Evolutionary conservation across 164 flowering plant genomes (phyloP).

Genomic region (Chloranthus sessilifolius): DNA sequence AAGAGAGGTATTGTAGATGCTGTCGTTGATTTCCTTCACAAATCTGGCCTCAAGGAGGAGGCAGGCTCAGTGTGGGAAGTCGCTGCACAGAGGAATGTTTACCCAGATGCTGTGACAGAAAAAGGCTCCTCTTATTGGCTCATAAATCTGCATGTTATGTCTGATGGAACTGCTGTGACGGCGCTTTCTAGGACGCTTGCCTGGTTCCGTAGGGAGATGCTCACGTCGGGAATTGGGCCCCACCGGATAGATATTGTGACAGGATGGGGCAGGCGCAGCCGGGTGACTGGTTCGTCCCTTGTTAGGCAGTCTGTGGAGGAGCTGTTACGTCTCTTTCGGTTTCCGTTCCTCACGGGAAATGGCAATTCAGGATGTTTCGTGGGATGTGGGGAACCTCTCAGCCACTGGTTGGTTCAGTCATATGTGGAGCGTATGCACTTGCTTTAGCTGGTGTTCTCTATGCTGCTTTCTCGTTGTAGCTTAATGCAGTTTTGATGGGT

Average conservation of each 20-base stretch:
- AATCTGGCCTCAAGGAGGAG: conserved; percentile 90
- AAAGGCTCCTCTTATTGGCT: conserved; percentile 84
- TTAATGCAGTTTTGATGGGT: conserved; percentile 32
- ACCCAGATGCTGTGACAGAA: conserved; percentile 80
- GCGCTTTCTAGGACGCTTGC: conserved; percentile 93
- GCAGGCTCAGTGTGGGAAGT: conserved; percentile 98
- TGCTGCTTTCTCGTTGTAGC: conserved; percentile 1
- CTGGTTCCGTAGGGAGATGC: conserved; percentile 69
- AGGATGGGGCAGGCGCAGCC: conserved; percentile 96
- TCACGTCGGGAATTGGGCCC: conserved; percentile 60
- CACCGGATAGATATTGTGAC: conserved; percentile 83
- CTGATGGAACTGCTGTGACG: conserved; percentile 93
- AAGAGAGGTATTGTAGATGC: conserved; percentile 94
- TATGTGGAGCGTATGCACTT: conserved; percentile 95
- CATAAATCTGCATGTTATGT: conserved; percentile 96
- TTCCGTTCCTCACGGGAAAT: conserved; percentile 75
- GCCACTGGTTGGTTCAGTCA: conserved; percentile 64
- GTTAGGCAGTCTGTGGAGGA: conserved; percentile 86
- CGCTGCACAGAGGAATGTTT: conserved; percentile 83
- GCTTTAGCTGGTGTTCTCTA: conserved; percentile 27
- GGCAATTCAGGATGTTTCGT: conserved; percentile 93
- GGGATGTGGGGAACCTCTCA: conserved; percentile 88
- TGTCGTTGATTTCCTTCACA: conserved; percentile 89
- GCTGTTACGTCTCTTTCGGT: conserved; percentile 60
- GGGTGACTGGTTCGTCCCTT: conserved; percentile 83